Evolutionary conservation across 73 alveolate genomes (phyloP).

Genomic region (Stentor coeruleus): DNA sequence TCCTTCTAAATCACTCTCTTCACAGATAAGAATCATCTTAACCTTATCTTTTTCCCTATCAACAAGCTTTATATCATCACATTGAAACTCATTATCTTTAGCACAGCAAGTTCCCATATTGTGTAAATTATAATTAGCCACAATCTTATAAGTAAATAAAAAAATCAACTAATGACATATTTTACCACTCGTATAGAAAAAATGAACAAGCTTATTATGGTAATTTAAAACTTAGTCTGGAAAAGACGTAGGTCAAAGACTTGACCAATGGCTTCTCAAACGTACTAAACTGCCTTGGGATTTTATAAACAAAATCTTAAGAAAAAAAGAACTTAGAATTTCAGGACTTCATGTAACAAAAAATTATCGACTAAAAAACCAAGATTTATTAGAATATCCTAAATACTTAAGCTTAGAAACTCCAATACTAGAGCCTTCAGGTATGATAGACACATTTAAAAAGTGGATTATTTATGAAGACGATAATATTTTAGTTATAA

Average conservation of each 20-base stretch:
- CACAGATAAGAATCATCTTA: too few species aligned
- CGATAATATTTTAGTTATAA: not conserved
- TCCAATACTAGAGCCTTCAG: not conserved
- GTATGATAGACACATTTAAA: not conserved
- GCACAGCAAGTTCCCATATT: too few species aligned
- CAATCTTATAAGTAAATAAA: too few species aligned
- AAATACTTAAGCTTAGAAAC: not conserved
- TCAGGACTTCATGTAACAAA: not conserved
- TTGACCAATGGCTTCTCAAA: slow-evolving; percentile 9
- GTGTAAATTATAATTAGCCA: too few species aligned
- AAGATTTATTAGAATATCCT: not conserved
- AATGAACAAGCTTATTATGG: slow-evolving; percentile 14
- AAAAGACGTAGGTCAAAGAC: slow-evolving; percentile 16
- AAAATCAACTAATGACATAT: too few species aligned
- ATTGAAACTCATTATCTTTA: too few species aligned
- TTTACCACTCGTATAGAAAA: too few species aligned
- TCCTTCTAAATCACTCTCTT: too few species aligned
- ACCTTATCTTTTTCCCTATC: too few species aligned
- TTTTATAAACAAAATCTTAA: not conserved
- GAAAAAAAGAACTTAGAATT: not conserved
- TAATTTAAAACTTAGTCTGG: not conserved
- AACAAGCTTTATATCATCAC: too few species aligned
- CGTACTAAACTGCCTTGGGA: not conserved
- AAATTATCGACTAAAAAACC: not conserved
- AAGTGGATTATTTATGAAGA: slow-evolving; percentile 1